A percentile compares a stretch with the other conserved stretches of the same genome.
Conservation (phyloP, 2,329 filamentous ascomycete species). For the Aureobasidium sp. region DNA sequence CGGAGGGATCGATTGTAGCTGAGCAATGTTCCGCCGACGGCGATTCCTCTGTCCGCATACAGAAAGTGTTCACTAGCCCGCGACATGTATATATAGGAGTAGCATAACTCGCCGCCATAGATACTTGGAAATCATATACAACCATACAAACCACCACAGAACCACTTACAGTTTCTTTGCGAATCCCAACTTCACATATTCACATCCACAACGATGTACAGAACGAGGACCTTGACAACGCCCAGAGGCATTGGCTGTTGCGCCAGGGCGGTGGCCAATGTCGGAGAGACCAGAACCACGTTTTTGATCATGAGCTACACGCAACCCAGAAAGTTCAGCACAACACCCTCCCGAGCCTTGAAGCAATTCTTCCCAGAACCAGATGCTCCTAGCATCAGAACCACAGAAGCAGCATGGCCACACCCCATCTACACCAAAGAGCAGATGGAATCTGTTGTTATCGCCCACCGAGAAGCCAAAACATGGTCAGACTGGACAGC, state of each 20-base stretch:
- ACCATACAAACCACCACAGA: not conserved
- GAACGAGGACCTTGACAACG: slow-evolving; percentile 20
- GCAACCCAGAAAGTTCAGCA: slow-evolving; percentile 36
- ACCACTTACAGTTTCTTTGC: not conserved
- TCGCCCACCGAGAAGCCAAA: slow-evolving; percentile 69
- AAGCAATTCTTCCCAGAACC: slow-evolving; percentile 43
- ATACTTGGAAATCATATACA: not conserved
- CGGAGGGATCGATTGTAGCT: not conserved
- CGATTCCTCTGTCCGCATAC: not conserved
- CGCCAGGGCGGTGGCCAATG: not conserved
- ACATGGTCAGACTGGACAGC: slow-evolving; percentile 73
- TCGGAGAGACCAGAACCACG: not conserved
- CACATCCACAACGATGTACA: slow-evolving; percentile 22
- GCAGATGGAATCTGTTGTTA: slow-evolving; percentile 66
- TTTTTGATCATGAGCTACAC: slow-evolving; percentile 13
- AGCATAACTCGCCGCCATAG: slow-evolving; percentile 1
- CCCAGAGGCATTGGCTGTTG: slow-evolving; percentile 3
- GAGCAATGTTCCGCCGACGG: slow-evolving; percentile 5
- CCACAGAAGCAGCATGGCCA: slow-evolving; percentile 42
- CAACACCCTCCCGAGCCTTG: slow-evolving; percentile 28
- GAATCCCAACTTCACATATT: not conserved
- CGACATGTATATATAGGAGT: not conserved
- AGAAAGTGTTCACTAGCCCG: not conserved
- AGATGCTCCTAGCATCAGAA: slow-evolving; percentile 38
- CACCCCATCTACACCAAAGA: slow-evolving; percentile 61